A percentile compares a stretch with the other conserved stretches of the same genome.
Conservation (phyloP, 306 rosid species). For the Cucumis hystrix region DNA sequence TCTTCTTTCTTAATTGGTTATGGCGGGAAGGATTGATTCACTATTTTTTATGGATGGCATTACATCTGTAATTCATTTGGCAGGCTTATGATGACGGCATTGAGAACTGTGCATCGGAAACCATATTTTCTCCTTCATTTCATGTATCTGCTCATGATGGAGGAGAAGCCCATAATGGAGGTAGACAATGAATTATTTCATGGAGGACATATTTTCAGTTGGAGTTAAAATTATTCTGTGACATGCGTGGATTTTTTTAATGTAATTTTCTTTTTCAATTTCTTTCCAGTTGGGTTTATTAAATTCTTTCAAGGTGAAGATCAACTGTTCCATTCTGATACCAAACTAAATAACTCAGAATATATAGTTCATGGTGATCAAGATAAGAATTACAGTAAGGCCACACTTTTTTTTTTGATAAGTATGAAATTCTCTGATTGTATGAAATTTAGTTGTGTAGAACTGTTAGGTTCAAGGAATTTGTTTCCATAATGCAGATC, state of each 20-base stretch:
- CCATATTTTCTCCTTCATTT: slow-evolving; percentile 87
- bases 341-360: slow-evolving; percentile 17
- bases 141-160: slow-evolving; percentile 51
- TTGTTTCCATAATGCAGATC: slow-evolving; percentile 38
- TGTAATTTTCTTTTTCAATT: neutral
- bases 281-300: slow-evolving; percentile 50
- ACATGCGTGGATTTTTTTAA: neutral
- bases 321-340: slow-evolving; percentile 26
- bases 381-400: slow-evolving; percentile 16
- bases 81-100: slow-evolving; percentile 44
- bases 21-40: neutral
- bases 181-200: slow-evolving; percentile 27
- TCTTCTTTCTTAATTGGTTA: neutral
- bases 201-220: neutral
- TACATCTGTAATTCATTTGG: slow-evolving; percentile 10
- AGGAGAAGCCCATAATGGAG: slow-evolving; percentile 50
- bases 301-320: slow-evolving; percentile 56
- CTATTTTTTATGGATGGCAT: neutral
- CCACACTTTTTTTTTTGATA: neutral
- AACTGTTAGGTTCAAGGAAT: slow-evolving; percentile 9
- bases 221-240: neutral
- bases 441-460: neutral
- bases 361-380: slow-evolving; percentile 27
- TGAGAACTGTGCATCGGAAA: slow-evolving; percentile 35
- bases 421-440: slow-evolving; percentile 17